Evolutionary conservation across 78 protist species (phyloP).

Genomic region (Polysphondylium violaceum): DNA sequence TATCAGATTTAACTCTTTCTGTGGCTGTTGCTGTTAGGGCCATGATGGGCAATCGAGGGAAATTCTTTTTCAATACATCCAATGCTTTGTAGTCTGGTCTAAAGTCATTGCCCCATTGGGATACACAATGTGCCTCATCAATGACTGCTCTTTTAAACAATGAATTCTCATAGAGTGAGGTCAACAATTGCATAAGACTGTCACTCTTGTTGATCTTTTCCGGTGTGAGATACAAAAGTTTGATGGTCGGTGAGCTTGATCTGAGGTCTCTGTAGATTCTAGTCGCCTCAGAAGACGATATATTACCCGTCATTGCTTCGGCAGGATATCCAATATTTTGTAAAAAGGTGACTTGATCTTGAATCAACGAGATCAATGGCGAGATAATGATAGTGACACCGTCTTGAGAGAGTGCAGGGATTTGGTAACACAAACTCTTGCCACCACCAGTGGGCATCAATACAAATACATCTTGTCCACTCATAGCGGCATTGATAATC

Average conservation of each 20-base stretch:
- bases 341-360: conserved; percentile 94
- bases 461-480: conserved; percentile 92
- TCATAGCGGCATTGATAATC: conserved; percentile 91
- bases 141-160: conserved; percentile 83
- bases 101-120: conserved; percentile 99
- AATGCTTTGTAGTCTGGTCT: conserved; percentile 91
- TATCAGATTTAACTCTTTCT: conserved; percentile 52
- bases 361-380: conserved; percentile 98
- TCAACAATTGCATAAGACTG: not conserved
- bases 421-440: conserved; percentile 95
- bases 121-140: conserved; percentile 99
- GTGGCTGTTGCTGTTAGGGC: conserved; percentile 93
- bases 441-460: conserved; percentile 99
- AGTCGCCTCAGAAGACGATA: not conserved
- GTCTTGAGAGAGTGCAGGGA: conserved; percentile 16
- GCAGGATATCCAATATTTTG: conserved; percentile 1
- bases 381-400: conserved; percentile 81
- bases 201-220: conserved; percentile 74
- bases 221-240: conserved; percentile 90
- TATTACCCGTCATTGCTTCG: conserved; percentile 18
- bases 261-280: conserved; percentile 24
- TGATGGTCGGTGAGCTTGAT: not conserved
- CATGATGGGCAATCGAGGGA: conserved; percentile 68
- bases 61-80: conserved; percentile 17
- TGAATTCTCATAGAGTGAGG: not conserved